A percentile compares a stretch with the other conserved stretches of the same genome.
Evolutionary conservation across 352 stramenopile species (phyloP).

Genomic region (Globisporangium acanthophoron): DNA sequence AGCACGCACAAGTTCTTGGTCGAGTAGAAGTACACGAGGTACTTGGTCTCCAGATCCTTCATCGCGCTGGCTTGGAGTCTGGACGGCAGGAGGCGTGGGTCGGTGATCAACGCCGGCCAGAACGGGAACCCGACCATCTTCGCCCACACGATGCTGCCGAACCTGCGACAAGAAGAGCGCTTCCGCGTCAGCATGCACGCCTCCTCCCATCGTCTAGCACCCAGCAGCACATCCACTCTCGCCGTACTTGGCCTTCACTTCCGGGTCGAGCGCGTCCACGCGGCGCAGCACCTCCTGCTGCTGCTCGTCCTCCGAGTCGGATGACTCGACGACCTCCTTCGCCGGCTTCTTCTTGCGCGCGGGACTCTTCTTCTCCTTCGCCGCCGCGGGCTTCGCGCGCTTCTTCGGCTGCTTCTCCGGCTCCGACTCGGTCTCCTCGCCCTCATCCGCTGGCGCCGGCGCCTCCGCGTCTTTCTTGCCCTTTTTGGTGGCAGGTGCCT

Average conservation of each 20-base stretch:
- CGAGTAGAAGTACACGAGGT: slow-evolving; percentile 71
- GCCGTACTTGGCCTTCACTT: slow-evolving; percentile 51
- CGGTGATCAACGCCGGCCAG: slow-evolving; percentile 72
- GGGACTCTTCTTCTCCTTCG: slow-evolving; percentile 22
- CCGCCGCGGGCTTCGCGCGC: slow-evolving; percentile 20
- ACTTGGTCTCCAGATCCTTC: slow-evolving; percentile 66
- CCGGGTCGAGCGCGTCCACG: slow-evolving; percentile 45
- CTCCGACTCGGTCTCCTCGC: slow-evolving; percentile 46
- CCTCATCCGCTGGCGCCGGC: background rate
- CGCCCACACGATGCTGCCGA: slow-evolving; percentile 75
- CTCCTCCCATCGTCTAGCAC: too few species aligned
- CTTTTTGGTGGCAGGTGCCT: slow-evolving; percentile 10
- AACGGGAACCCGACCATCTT: slow-evolving; percentile 80
- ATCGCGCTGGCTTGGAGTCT: slow-evolving; percentile 39
- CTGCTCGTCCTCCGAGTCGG: slow-evolving; percentile 34
- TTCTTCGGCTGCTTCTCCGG: slow-evolving; percentile 44
- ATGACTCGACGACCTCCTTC: slow-evolving; percentile 13
- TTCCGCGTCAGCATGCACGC: too few species aligned
- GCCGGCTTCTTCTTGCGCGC: slow-evolving; percentile 41
- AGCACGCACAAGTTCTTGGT: slow-evolving; percentile 63
- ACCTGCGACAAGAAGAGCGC: slow-evolving; percentile 19
- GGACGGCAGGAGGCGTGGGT: slow-evolving; percentile 41
- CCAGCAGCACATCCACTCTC: too few species aligned
- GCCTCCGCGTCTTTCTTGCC: slow-evolving; percentile 12
- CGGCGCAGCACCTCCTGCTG: slow-evolving; percentile 26